A percentile compares a stretch with the other conserved stretches of the same genome.
These are phyloP conservation scores for Colletotrichum graminicola DNA, from an alignment of 2,329 filamentous ascomycete genomes.

Conservation along the genomic window DNA sequence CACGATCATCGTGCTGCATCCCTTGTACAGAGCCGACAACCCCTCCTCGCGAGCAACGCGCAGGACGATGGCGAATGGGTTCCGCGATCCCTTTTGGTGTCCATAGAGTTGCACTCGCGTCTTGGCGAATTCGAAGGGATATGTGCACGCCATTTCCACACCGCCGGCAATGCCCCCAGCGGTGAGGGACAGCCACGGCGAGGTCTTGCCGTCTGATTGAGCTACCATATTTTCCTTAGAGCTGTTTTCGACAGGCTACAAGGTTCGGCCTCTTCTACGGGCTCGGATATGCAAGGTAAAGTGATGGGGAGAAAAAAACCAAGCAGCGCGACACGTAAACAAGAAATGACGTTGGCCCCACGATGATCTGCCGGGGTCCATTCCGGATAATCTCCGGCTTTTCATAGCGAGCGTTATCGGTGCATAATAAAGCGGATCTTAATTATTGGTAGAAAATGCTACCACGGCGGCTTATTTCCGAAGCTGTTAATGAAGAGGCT, in stretches of 20 bases:
- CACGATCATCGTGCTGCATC: conserved; percentile 35
- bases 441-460: too few relatives aligned
- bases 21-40: conserved; percentile 23
- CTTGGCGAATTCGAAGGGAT: conserved; percentile 34
- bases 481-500: too few relatives aligned
- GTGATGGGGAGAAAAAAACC: not conserved
- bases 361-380: not conserved
- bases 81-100: conserved; percentile 26
- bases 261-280: not conserved
- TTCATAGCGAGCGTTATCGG: not conserved
- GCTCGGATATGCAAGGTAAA: not conserved
- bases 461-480: too few relatives aligned
- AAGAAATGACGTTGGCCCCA: not conserved
- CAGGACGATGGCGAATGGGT: conserved; percentile 27
- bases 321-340: not conserved
- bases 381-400: not conserved
- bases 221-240: conserved; percentile 3
- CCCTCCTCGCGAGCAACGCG: conserved; percentile 31
- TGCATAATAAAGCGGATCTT: too few relatives aligned
- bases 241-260: not conserved
- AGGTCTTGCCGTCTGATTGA: conserved; percentile 26
- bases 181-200: conserved; percentile 19
- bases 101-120: conserved; percentile 33
- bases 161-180: conserved; percentile 32
- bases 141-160: conserved; percentile 30